Conservation (phyloP, 1,284 basidiomycete species). For the Farysia itapuensis region DNA sequence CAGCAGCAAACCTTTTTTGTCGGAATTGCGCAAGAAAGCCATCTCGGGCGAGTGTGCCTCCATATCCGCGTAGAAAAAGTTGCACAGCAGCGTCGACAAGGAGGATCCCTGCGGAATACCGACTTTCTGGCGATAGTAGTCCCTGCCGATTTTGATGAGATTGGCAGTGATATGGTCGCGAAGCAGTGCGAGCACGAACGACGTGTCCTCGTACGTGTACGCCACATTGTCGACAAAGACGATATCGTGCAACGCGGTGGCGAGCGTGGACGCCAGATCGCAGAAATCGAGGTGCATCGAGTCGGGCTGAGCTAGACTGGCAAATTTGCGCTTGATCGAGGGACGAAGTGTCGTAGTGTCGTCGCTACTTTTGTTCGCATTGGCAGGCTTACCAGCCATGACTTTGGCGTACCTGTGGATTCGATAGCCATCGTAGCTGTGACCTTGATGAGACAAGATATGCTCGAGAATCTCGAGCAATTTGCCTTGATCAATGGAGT, state of each 20-base stretch:
- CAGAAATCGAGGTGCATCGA: constrained; percentile 75
- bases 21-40: constrained; percentile 64
- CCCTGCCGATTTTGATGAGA: constrained; percentile 70
- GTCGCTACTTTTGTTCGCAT: not conserved
- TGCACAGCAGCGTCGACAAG: constrained; percentile 81
- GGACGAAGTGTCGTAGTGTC: not conserved
- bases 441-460: constrained; percentile 58
- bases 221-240: constrained; percentile 83
- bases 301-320: constrained; percentile 56
- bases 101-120: constrained; percentile 97
- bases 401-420: constrained; percentile 49
- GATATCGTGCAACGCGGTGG: constrained; percentile 70
- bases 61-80: constrained; percentile 81
- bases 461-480: constrained; percentile 75
- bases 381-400: constrained; percentile 6
- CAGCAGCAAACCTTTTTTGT: constrained; percentile 59
- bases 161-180: constrained; percentile 88
- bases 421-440: constrained; percentile 33
- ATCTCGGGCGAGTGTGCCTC: constrained; percentile 67
- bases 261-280: constrained; percentile 62
- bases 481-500: constrained; percentile 88
- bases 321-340: constrained; percentile 18
- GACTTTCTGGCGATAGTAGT: constrained; percentile 79
- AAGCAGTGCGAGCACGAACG: constrained; percentile 72
- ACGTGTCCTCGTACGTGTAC: constrained; percentile 66